phyloP scores from a whole-genome alignment of 441 rosid species.

The Corymbia calophylla region DNA sequence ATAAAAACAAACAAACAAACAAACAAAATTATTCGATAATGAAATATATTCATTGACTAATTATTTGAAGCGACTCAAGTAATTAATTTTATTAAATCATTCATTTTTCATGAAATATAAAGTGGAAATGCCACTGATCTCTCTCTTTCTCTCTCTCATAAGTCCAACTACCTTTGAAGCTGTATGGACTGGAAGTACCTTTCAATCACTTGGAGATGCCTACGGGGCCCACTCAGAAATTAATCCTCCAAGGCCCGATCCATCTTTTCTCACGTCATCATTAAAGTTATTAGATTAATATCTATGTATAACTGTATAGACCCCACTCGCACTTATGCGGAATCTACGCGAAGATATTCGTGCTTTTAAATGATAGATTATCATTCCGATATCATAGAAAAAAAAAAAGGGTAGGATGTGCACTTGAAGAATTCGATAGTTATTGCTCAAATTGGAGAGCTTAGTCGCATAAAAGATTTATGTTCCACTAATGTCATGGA shows the following conservation, averaged over 20 bases:
- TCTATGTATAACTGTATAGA: background rate
- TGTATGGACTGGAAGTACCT: background rate
- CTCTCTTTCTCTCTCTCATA: background rate
- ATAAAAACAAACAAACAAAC: background rate
- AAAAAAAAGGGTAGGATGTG: background rate
- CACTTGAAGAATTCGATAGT: background rate
- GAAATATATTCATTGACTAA: background rate
- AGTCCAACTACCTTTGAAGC: background rate
- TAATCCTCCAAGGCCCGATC: background rate
- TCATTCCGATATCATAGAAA: background rate
- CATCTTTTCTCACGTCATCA: background rate
- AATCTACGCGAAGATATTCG: background rate
- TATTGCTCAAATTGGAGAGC: background rate
- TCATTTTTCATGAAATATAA: background rate
- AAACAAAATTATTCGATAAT: background rate
- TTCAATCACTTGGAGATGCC: background rate
- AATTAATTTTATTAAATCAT: background rate
- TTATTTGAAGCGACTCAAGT: background rate
- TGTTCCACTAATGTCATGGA: background rate
- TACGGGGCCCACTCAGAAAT: background rate
- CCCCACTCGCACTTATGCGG: background rate
- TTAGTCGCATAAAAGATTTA: background rate
- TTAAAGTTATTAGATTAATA: background rate
- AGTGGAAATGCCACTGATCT: background rate
- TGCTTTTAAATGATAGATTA: background rate